These are phyloP conservation scores for Flammula alnicola DNA, from an alignment of 1,284 basidiomycete species.

Conservation along the genomic window DNA sequence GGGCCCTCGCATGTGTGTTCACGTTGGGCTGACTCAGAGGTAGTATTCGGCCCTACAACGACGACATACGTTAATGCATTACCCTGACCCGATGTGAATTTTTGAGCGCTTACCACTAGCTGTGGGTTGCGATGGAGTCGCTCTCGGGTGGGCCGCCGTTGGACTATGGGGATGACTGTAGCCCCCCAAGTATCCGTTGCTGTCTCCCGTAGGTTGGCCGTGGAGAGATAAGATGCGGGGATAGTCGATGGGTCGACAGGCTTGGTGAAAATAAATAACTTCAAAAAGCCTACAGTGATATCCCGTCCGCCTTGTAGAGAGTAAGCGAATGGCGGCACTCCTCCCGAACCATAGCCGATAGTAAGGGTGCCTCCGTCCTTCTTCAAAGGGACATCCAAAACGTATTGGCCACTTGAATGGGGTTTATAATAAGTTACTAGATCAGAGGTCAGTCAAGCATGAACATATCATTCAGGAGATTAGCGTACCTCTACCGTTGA, in stretches of 20 bases:
- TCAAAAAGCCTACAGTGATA: conserved; percentile 21
- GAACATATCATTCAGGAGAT: background rate
- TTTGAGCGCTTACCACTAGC: no score
- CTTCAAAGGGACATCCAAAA: conserved; percentile 7
- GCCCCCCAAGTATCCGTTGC: no score
- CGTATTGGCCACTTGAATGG: no score
- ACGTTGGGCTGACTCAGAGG: no score
- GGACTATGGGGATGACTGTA: no score
- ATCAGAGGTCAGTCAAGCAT: background rate
- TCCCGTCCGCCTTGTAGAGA: conserved; percentile 14
- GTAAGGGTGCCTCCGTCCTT: conserved; percentile 10
- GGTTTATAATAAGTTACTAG: conserved; percentile 2
- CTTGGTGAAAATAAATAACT: conserved; percentile 19
- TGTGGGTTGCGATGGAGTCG: no score
- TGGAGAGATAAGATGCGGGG: background rate
- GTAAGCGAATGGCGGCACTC: conserved; percentile 9
- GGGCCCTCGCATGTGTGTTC: no score
- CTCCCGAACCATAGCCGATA: conserved; percentile 17
- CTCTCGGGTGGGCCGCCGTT: no score
- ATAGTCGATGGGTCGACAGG: conserved; percentile 5
- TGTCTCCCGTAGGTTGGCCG: no score
- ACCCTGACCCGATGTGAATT: no score
- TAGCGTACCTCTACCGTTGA: conserved; percentile 11
- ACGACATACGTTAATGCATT: no score
- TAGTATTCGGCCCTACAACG: no score